A percentile compares a stretch with the other conserved stretches of the same genome.
Conservation (phyloP, 23 red algal species). For the Gracilaria domingensis region DNA sequence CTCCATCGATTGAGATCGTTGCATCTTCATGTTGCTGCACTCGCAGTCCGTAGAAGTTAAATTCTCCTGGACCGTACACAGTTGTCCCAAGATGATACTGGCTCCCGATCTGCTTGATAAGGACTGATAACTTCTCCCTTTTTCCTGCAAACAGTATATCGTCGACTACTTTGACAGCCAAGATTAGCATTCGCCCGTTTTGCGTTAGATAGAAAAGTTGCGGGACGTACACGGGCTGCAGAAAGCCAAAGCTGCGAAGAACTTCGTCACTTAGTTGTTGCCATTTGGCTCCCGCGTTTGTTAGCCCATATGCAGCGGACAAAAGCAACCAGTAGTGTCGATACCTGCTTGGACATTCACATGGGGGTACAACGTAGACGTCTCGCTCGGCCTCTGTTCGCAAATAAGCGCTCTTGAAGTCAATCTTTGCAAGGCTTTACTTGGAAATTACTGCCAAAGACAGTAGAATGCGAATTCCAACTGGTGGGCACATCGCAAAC, state of each 20-base stretch:
- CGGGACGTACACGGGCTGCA: slow-evolving; percentile 32
- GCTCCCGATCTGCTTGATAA: slow-evolving; percentile 2
- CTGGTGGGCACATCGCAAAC: slow-evolving; percentile 10
- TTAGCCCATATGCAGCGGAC: slow-evolving; percentile 64
- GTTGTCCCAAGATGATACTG: slow-evolving; percentile 45
- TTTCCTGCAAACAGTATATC: slow-evolving; percentile 33
- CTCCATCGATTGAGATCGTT: not conserved
- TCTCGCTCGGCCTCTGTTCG: slow-evolving; percentile 32
- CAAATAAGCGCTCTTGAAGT: slow-evolving; percentile 55
- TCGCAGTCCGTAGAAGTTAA: slow-evolving; percentile 10
- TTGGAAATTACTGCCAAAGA: not conserved
- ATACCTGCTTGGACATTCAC: slow-evolving; percentile 5
- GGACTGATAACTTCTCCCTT: not conserved
- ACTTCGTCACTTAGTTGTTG: slow-evolving; percentile 29
- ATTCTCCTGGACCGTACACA: slow-evolving; percentile 16
- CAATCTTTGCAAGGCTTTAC: slow-evolving; percentile 32
- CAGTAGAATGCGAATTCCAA: slow-evolving; percentile 38
- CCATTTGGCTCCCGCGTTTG: slow-evolving; percentile 54
- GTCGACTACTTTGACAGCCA: slow-evolving; percentile 49
- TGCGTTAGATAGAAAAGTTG: slow-evolving; percentile 46
- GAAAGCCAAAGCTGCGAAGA: slow-evolving; percentile 22
- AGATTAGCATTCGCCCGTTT: not conserved
- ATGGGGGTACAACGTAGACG: slow-evolving; percentile 53
- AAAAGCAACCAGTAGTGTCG: slow-evolving; percentile 38
- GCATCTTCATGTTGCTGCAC: not conserved